Conservation (phyloP, 345 rosid genomes). For the Melaleuca quinquenervia region DNA sequence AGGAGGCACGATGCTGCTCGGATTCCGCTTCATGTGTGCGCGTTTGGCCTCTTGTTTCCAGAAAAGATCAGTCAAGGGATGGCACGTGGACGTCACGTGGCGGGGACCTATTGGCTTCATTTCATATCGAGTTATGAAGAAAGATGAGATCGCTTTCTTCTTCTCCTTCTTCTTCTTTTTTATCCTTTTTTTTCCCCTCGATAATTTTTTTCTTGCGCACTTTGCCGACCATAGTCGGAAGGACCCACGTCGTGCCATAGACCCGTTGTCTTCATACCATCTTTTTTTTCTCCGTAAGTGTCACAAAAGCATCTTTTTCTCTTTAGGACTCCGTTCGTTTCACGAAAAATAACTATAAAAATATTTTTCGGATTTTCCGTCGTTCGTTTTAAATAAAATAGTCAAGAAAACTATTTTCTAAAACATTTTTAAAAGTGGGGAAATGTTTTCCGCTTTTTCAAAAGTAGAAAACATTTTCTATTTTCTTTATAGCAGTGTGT, state of each 20-base stretch:
- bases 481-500: no score
- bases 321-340: no score
- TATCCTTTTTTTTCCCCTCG: background rate
- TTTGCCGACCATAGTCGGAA: background rate
- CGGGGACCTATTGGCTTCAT: background rate
- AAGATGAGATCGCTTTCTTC: background rate
- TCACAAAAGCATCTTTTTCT: background rate
- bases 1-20: background rate
- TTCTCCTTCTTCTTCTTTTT: background rate
- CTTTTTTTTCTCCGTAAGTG: background rate
- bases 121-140: background rate
- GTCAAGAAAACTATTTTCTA: no score
- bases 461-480: no score
- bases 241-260: background rate
- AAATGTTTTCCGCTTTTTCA: no score
- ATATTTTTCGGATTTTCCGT: no score
- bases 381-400: no score
- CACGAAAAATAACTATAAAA: no score
- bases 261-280: background rate
- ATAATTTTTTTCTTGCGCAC: background rate
- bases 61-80: background rate
- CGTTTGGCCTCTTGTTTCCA: background rate
- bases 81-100: background rate
- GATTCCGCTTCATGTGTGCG: background rate
- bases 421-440: no score